Conservation (phyloP, 2,329 filamentous ascomycete genomes). For the Bipolaris victoriae region DNA sequence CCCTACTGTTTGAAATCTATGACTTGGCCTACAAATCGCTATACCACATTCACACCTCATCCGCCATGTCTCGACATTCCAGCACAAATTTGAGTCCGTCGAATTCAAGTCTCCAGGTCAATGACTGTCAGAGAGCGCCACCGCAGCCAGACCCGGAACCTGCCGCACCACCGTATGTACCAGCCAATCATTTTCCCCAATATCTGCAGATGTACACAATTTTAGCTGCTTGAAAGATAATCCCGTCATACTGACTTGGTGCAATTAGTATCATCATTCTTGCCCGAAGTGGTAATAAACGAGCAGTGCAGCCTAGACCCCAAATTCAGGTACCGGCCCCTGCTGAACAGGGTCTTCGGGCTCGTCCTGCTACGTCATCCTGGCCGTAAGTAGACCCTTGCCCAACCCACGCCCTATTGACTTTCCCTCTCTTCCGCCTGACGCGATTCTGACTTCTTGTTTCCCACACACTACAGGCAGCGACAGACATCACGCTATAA, state of each 20-base stretch:
- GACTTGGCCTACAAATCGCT: conserved; percentile 2
- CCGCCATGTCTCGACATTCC: not conserved
- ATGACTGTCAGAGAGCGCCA: not conserved
- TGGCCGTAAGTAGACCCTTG: conserved; percentile 27
- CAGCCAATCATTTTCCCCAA: not conserved
- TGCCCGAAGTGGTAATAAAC: conserved; percentile 25
- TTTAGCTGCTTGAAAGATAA: not conserved
- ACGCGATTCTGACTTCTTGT: not conserved
- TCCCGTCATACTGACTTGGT: not conserved
- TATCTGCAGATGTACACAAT: not conserved
- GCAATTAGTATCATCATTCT: conserved; percentile 33
- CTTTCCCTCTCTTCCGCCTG: conserved; percentile 6
- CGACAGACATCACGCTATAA: conserved; percentile 14
- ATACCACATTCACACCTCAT: not conserved
- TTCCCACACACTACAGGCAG: conserved; percentile 4
- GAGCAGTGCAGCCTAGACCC: conserved; percentile 14
- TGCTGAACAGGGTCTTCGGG: conserved; percentile 21
- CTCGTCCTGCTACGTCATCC: conserved; percentile 33
- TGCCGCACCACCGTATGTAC: conserved; percentile 37
- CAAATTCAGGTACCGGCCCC: conserved; percentile 31
- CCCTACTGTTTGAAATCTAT: conserved; percentile 1
- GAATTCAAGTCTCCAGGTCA: not conserved
- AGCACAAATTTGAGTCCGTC: not conserved
- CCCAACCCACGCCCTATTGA: conserved; percentile 10
- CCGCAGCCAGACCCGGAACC: conserved; percentile 32